Percentiles rank a stretch among this genome's conserved stretches.
Conservation (phyloP, 2,329 filamentous ascomycete genomes). For the Ceratocystis alfenasii region DNA sequence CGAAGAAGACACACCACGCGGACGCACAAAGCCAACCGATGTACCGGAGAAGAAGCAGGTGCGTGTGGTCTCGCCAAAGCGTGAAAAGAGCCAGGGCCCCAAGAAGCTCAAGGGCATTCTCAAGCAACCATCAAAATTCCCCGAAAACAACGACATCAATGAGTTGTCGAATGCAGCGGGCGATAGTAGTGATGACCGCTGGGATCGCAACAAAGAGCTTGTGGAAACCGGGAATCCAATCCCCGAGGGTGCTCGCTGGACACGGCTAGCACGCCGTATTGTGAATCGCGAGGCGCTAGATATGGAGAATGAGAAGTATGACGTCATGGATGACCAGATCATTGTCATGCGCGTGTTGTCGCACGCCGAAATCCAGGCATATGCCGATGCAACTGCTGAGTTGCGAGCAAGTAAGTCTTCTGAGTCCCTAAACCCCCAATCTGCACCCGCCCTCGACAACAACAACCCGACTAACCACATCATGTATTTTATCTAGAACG, state of each 20-base stretch:
- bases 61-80: constrained; percentile 62
- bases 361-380: constrained; percentile 79
- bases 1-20: neutral
- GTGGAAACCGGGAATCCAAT: constrained; percentile 43
- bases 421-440: neutral
- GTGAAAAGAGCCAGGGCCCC: constrained; percentile 45
- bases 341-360: constrained; percentile 81
- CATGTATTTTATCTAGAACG: neutral
- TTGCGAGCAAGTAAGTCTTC: constrained; percentile 55
- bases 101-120: constrained; percentile 74
- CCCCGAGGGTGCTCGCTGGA: constrained; percentile 74
- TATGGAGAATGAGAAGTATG: constrained; percentile 78
- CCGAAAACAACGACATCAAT: constrained; percentile 50
- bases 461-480: no score
- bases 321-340: constrained; percentile 85
- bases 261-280: constrained; percentile 75
- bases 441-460: no score
- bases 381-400: constrained; percentile 68
- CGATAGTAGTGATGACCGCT: constrained; percentile 87
- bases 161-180: constrained; percentile 54
- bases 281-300: constrained; percentile 84
- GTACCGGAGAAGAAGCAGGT: constrained; percentile 30
- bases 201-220: constrained; percentile 57
- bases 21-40: neutral
- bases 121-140: constrained; percentile 71